phyloP scores from a whole-genome alignment of 148 eudicot genomes.

The Diospyros kaki region DNA sequence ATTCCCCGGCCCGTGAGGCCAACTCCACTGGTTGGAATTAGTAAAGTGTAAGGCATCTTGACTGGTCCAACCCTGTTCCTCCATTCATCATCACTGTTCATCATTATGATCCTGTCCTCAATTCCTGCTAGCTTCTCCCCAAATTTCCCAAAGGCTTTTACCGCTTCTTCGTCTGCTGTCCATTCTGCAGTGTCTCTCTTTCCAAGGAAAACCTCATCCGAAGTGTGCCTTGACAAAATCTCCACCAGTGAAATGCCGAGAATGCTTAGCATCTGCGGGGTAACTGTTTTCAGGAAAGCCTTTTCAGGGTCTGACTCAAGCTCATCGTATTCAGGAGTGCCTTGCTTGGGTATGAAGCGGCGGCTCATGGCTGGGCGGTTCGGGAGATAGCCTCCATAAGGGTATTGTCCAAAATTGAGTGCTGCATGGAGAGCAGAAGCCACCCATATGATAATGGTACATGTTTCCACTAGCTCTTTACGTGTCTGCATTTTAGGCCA shows the following conservation, averaged over 20 bases:
- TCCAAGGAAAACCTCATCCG: conserved; percentile 82
- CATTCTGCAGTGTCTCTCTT: conserved; percentile 62
- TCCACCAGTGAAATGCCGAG: conserved; percentile 72
- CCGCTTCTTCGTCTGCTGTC: conserved; percentile 49
- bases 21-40: conserved; percentile 50
- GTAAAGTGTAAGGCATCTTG: conserved; percentile 67
- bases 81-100: conserved; percentile 44
- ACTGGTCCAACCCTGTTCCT: conserved; percentile 79
- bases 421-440: conserved; percentile 92
- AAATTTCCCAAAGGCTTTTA: conserved; percentile 59
- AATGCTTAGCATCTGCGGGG: conserved; percentile 56
- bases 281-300: conserved; percentile 56
- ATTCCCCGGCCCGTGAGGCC: conserved; percentile 93
- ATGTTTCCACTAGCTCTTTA: conserved; percentile 43
- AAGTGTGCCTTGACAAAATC: conserved; percentile 69
- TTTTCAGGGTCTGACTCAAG: conserved; percentile 50
- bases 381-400: conserved; percentile 74
- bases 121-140: conserved; percentile 46
- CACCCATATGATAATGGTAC: conserved; percentile 75
- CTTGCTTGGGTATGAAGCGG: conserved; percentile 57
- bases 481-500: conserved; percentile 69
- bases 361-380: conserved; percentile 82
- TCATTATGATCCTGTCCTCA: conserved; percentile 44
- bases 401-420: conserved; percentile 79
- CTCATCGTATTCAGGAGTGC: conserved; percentile 59